A percentile compares a stretch with the other conserved stretches of the same genome.
phyloP scores from a whole-genome alignment of 805 yeast genomes.

The Pichia thaimueangensis region DNA sequence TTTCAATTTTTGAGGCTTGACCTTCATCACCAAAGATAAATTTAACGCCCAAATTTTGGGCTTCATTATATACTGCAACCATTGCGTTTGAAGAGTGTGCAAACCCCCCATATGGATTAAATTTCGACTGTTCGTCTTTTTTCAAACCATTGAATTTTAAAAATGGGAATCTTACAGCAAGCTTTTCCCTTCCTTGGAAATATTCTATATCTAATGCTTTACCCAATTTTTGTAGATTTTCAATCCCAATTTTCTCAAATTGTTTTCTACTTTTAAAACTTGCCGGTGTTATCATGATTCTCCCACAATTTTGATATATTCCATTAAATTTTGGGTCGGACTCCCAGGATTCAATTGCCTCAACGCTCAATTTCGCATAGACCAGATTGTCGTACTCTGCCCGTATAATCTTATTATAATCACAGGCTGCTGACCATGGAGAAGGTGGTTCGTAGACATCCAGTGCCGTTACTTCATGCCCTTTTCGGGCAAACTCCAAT shows the following conservation, averaged over 20 bases:
- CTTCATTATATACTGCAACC: constrained; percentile 26
- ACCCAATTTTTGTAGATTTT: constrained; percentile 27
- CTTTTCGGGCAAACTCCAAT: constrained; percentile 30
- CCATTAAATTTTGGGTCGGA: constrained; percentile 29
- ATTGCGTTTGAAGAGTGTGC: constrained; percentile 38
- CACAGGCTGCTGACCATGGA: constrained; percentile 42
- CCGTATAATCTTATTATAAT: constrained; percentile 43
- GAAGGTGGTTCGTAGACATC: constrained; percentile 39
- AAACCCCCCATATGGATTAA: constrained; percentile 38
- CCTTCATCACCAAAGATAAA: constrained; percentile 32
- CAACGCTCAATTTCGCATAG: constrained; percentile 39
- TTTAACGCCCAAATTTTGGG: constrained; percentile 28
- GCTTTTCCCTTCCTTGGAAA: constrained; percentile 26
- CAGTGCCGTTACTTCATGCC: constrained; percentile 31
- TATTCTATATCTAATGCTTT: constrained; percentile 26
- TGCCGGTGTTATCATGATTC: constrained; percentile 35
- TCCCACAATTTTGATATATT: constrained; percentile 36
- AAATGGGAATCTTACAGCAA: constrained; percentile 22
- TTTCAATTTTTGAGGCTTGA: constrained; percentile 16
- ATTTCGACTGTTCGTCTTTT: constrained; percentile 13
- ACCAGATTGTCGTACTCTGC: constrained; percentile 39
- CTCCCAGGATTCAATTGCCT: constrained; percentile 38
- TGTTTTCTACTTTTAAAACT: constrained; percentile 29
- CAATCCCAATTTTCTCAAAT: constrained; percentile 34
- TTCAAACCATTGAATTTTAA: constrained; percentile 14